phyloP scores from a whole-genome alignment of 2,329 filamentous ascomycete species.

The Madurella fahalii region DNA sequence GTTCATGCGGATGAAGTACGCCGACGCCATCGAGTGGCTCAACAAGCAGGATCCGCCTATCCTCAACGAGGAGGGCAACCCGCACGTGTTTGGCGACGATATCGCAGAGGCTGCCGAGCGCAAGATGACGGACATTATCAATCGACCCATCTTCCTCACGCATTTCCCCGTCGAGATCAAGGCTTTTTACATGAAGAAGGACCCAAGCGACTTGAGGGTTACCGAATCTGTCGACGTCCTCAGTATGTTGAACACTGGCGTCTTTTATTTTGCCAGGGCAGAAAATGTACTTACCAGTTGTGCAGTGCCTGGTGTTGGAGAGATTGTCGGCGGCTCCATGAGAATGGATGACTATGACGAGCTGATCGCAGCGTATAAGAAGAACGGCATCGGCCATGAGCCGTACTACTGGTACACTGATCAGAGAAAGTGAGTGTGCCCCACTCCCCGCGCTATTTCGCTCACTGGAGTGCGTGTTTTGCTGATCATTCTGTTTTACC shows the following conservation, averaged over 20 bases:
- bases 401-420: slow-evolving; percentile 73
- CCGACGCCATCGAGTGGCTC: slow-evolving; percentile 92
- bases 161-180: slow-evolving; percentile 98
- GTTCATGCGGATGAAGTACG: slow-evolving; percentile 92
- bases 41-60: slow-evolving; percentile 75
- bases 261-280: neutral
- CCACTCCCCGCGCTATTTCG: neutral
- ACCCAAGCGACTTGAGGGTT: slow-evolving; percentile 70
- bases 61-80: slow-evolving; percentile 84
- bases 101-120: slow-evolving; percentile 97
- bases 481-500: neutral
- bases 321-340: slow-evolving; percentile 96
- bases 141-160: slow-evolving; percentile 90
- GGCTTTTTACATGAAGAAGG: slow-evolving; percentile 98
- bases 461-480: neutral
- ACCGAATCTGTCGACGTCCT: slow-evolving; percentile 86
- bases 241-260: slow-evolving; percentile 16
- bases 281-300: neutral
- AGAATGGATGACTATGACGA: slow-evolving; percentile 90
- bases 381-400: slow-evolving; percentile 69
- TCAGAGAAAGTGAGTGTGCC: slow-evolving; percentile 74
- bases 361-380: slow-evolving; percentile 81
- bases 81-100: slow-evolving; percentile 91
- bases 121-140: slow-evolving; percentile 94
- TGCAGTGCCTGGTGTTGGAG: slow-evolving; percentile 83